Percentiles rank a stretch among this genome's conserved stretches.
These are phyloP conservation scores for Globisporangium nodosum DNA, from an alignment of 352 stramenopile genomes.

Conservation along the genomic window DNA sequence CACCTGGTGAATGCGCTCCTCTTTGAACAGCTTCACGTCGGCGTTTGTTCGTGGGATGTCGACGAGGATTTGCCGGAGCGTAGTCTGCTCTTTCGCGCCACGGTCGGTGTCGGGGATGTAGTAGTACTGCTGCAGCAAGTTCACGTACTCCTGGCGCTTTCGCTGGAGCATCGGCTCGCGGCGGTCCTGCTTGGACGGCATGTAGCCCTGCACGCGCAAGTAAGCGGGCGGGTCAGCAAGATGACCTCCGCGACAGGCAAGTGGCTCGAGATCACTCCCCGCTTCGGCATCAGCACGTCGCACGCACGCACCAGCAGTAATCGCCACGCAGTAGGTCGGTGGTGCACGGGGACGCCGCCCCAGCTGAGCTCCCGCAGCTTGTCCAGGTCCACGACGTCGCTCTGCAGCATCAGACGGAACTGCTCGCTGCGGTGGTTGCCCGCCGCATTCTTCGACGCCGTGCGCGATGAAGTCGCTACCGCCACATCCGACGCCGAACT, in stretches of 20 bases:
- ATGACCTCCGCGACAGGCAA: neutral
- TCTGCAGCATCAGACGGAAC: slow-evolving; percentile 61
- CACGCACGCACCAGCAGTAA: slow-evolving; percentile 85
- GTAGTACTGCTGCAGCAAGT: slow-evolving; percentile 95
- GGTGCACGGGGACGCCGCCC: slow-evolving; percentile 85
- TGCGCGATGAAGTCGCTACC: slow-evolving; percentile 4
- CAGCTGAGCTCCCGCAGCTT: slow-evolving; percentile 89
- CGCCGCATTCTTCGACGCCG: slow-evolving; percentile 52
- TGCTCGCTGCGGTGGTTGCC: slow-evolving; percentile 70
- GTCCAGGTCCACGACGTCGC: slow-evolving; percentile 85
- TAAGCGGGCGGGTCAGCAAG: neutral
- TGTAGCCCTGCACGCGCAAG: slow-evolving; percentile 71
- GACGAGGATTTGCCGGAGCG: slow-evolving; percentile 95
- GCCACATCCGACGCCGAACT: neutral
- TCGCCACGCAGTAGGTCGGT: slow-evolving; percentile 92
- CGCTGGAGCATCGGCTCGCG: slow-evolving; percentile 88
- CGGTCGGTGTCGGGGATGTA: slow-evolving; percentile 94
- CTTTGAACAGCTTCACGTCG: slow-evolving; percentile 96
- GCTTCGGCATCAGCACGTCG: too few species aligned
- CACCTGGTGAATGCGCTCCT: slow-evolving; percentile 87
- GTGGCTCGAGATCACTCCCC: neutral
- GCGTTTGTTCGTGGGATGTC: slow-evolving; percentile 98
- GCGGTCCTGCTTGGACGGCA: slow-evolving; percentile 93
- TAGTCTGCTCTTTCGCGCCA: slow-evolving; percentile 94
- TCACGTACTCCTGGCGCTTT: slow-evolving; percentile 96